Conservation (phyloP, 1,284 basidiomycete species). For the Cryptococcus wingfieldii region DNA sequence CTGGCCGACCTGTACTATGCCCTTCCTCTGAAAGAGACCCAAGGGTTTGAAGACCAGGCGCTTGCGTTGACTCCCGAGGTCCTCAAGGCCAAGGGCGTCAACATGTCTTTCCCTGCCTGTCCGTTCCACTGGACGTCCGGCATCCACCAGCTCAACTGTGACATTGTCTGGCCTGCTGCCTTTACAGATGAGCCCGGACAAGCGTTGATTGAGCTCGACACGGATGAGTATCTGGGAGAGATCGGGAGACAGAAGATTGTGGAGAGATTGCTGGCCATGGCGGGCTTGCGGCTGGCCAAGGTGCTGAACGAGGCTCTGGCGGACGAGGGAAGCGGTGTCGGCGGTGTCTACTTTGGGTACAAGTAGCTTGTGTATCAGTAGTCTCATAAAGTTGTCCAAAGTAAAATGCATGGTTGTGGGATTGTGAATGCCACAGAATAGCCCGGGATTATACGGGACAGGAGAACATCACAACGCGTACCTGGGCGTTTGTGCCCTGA, state of each 20-base stretch:
- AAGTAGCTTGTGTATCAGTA: not conserved
- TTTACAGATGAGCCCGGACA: conserved; percentile 36
- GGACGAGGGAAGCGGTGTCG: conserved; percentile 5
- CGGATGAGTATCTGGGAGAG: conserved; percentile 68
- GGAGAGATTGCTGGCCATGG: conserved; percentile 76
- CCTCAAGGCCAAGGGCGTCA: conserved; percentile 7
- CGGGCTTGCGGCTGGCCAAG: conserved; percentile 73
- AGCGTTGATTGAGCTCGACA: conserved; percentile 72
- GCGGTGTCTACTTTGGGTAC: conserved; percentile 22
- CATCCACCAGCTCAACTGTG: conserved; percentile 72
- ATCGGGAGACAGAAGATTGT: conserved; percentile 66
- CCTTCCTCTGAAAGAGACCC: conserved; percentile 20
- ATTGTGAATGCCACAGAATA: too few relatives aligned
- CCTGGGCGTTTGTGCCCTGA: too few relatives aligned
- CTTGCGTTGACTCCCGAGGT: conserved; percentile 19
- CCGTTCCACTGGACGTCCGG: conserved; percentile 63
- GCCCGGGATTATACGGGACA: too few relatives aligned
- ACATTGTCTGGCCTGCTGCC: conserved; percentile 68
- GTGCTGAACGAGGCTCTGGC: conserved; percentile 58
- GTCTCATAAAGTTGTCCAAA: too few relatives aligned
- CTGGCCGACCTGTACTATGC: conserved; percentile 11
- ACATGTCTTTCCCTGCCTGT: conserved; percentile 56
- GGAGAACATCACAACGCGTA: too few relatives aligned
- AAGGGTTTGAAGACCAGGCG: conserved; percentile 22
- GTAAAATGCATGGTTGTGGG: too few relatives aligned